Conservation (phyloP, 2,329 filamentous ascomycete genomes). For the Sporothrix variecibatus region DNA sequence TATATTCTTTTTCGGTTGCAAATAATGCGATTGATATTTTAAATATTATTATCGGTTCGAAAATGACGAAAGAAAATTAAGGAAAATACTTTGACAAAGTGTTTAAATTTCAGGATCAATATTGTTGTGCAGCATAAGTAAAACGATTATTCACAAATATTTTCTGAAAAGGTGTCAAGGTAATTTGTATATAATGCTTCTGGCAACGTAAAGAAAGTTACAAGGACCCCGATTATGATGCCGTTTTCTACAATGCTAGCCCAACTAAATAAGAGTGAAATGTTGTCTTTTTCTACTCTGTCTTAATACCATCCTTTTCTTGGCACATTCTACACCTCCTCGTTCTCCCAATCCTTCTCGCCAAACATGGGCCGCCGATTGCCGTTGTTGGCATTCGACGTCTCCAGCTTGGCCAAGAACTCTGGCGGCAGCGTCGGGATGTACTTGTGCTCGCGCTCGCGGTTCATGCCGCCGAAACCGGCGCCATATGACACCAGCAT, state of each 20-base stretch:
- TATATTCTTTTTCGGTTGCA: neutral
- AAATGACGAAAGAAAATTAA: neutral
- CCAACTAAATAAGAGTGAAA: neutral
- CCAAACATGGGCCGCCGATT: conserved; percentile 57
- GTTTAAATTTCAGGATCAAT: no score
- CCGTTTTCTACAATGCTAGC: conserved; percentile 21
- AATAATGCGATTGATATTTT: neutral
- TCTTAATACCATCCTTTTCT: neutral
- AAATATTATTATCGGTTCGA: neutral
- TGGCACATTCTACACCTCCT: conserved; percentile 50
- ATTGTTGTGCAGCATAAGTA: no score
- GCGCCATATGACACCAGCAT: conserved; percentile 96
- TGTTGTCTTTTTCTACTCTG: neutral
- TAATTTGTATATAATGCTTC: conserved; percentile 9
- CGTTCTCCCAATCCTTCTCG: conserved; percentile 68
- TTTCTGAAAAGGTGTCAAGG: neutral
- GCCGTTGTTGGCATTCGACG: conserved; percentile 46
- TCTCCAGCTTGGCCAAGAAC: conserved; percentile 84
- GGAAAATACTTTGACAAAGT: no score
- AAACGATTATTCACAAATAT: neutral
- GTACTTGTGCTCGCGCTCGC: conserved; percentile 90
- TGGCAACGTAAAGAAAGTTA: neutral
- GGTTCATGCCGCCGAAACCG: conserved; percentile 88
- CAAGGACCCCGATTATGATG: neutral
- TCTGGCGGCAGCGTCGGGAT: conserved; percentile 93